phyloP scores from a whole-genome alignment of 192 early-diverging fungal species.

The Coemansia sp. region DNA sequence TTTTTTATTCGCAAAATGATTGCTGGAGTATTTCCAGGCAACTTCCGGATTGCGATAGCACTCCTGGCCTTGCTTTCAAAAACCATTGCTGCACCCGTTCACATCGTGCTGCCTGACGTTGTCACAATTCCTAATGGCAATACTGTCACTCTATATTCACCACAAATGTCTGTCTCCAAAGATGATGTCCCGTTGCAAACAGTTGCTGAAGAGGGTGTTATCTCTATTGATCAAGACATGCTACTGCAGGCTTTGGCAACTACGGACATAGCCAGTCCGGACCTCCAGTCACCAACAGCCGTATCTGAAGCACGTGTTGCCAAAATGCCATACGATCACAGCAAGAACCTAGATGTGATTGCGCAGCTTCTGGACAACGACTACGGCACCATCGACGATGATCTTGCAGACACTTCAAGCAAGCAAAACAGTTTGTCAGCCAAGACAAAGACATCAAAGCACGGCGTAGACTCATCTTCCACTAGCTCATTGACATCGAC shows the following conservation, averaged over 20 bases:
- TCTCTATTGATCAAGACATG: conserved; percentile 37
- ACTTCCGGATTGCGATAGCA: background rate
- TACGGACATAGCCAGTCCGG: background rate
- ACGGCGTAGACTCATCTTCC: background rate
- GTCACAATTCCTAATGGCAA: conserved; percentile 26
- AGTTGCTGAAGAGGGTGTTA: conserved; percentile 7
- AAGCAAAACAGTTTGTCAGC: background rate
- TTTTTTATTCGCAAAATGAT: background rate
- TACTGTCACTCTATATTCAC: conserved; percentile 27
- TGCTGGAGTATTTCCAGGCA: background rate
- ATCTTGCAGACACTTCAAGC: conserved; percentile 4
- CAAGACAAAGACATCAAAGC: conserved; percentile 2
- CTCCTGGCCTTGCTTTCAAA: background rate
- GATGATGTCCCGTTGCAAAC: background rate
- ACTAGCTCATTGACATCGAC: background rate
- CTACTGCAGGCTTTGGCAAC: conserved; percentile 17
- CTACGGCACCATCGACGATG: conserved; percentile 5
- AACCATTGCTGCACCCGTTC: conserved; percentile 12
- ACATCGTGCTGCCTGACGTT: conserved; percentile 34
- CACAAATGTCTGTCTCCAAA: background rate
- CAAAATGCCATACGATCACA: conserved; percentile 9
- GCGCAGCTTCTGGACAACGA: conserved; percentile 9
- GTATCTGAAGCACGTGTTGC: background rate
- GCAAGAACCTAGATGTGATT: conserved; percentile 12
- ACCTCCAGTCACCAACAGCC: background rate